A percentile compares a stretch with the other conserved stretches of the same genome.
Evolutionary conservation across 179 eudicot species (phyloP).

Genomic region (Heliamphora pulchella): DNA sequence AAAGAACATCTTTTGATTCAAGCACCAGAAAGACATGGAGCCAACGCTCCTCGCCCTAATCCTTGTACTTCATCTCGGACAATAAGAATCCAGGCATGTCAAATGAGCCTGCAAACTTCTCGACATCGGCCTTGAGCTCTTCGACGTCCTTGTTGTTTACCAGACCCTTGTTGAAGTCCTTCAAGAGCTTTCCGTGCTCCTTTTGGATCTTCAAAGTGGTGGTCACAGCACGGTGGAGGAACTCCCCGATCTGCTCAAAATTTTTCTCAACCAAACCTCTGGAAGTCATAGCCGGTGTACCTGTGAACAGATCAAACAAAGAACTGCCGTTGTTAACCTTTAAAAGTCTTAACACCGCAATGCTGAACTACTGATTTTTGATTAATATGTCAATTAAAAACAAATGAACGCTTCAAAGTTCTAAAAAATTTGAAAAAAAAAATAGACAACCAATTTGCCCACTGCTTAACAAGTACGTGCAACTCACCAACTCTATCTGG

Average conservation of each 20-base stretch:
- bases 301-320: conserved; percentile 25
- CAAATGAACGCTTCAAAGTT: not conserved
- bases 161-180: conserved; percentile 98
- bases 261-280: conserved; percentile 95
- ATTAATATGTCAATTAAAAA: not conserved
- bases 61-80: conserved; percentile 89
- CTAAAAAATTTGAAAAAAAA: not conserved
- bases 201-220: conserved; percentile 80
- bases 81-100: conserved; percentile 90
- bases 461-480: not conserved
- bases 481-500: not conserved
- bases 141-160: conserved; percentile 85
- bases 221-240: conserved; percentile 79
- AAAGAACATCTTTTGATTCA: not conserved
- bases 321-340: no score
- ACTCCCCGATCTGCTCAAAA: conserved; percentile 92
- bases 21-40: not conserved
- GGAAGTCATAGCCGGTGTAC: conserved; percentile 98
- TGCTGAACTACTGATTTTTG: not conserved
- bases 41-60: conserved; percentile 23
- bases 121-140: conserved; percentile 84
- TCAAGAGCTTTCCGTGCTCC: conserved; percentile 82
- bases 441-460: not conserved
- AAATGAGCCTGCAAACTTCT: conserved; percentile 68
- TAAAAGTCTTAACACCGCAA: not conserved